A percentile compares a stretch with the other conserved stretches of the same genome.
These are phyloP conservation scores for Penicillium brevicompactum DNA, from an alignment of 2,329 filamentous ascomycete genomes.

Conservation along the genomic window DNA sequence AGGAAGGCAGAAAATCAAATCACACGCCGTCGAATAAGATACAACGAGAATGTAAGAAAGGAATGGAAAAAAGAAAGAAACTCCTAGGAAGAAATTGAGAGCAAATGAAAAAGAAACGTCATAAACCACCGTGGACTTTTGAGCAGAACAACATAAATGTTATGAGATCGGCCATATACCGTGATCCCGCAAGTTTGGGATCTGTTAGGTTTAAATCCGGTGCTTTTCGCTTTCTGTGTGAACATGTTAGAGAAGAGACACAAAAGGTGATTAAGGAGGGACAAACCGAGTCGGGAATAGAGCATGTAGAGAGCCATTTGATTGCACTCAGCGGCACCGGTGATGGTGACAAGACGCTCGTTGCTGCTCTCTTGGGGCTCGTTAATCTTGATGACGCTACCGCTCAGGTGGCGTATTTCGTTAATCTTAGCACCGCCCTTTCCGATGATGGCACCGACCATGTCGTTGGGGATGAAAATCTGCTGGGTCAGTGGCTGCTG, in stretches of 20 bases:
- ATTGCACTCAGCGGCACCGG: conserved; percentile 96
- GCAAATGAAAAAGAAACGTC: conserved; percentile 20
- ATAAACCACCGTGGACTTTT: conserved; percentile 30
- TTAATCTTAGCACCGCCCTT: conserved; percentile 99
- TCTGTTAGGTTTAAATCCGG: conserved; percentile 56
- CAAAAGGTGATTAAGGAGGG: background rate
- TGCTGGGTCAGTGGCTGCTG: conserved; percentile 92
- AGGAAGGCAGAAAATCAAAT: conserved; percentile 15
- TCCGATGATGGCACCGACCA: conserved; percentile 98
- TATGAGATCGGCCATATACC: background rate
- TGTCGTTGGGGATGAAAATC: conserved; percentile 98
- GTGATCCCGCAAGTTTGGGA: conserved; percentile 7
- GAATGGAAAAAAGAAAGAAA: conserved; percentile 15
- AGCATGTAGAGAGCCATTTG: conserved; percentile 99
- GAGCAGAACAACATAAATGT: conserved; percentile 10
- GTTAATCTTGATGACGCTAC: conserved; percentile 99
- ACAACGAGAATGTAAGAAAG: conserved; percentile 30
- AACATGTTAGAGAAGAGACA: background rate
- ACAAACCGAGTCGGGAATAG: conserved; percentile 87
- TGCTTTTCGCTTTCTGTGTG: conserved; percentile 73
- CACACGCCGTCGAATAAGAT: conserved; percentile 36
- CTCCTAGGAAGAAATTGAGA: conserved; percentile 14
- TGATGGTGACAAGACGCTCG: conserved; percentile 94
- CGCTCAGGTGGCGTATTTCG: conserved; percentile 94
- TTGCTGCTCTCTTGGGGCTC: conserved; percentile 99